A percentile compares a stretch with the other conserved stretches of the same genome.
These are phyloP conservation scores for Phytophthora syringae DNA, from an alignment of 352 stramenopile genomes.

Conservation along the genomic window DNA sequence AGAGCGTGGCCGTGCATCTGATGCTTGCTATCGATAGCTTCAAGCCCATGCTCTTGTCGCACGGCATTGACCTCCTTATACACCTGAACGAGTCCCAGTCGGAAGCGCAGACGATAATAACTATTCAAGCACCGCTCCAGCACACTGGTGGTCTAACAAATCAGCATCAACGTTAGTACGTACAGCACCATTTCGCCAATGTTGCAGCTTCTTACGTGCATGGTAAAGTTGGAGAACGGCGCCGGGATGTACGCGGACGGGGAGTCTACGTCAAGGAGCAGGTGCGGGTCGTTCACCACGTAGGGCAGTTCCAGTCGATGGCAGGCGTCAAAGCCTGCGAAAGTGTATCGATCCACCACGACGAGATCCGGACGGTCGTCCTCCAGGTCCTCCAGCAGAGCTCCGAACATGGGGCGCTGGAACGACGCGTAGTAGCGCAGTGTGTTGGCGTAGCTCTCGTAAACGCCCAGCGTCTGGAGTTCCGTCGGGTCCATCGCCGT, in stretches of 20 bases:
- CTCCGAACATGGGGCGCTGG: slow-evolving; percentile 73
- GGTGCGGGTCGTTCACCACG: slow-evolving; percentile 80
- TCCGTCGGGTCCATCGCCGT: slow-evolving; percentile 38
- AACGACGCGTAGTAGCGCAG: slow-evolving; percentile 83
- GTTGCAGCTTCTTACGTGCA: slow-evolving; percentile 57
- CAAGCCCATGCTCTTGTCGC: slow-evolving; percentile 57
- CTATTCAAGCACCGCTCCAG: slow-evolving; percentile 83
- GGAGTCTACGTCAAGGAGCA: slow-evolving; percentile 88
- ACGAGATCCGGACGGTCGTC: slow-evolving; percentile 73
- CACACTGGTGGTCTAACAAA: slow-evolving; percentile 64
- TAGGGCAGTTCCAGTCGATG: slow-evolving; percentile 74
- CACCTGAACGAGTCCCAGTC: slow-evolving; percentile 61
- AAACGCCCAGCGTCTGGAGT: slow-evolving; percentile 49
- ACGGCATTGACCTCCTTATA: slow-evolving; percentile 75
- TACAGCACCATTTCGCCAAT: background rate
- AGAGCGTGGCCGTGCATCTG: slow-evolving; percentile 64
- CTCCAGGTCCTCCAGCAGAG: slow-evolving; percentile 66
- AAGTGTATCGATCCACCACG: slow-evolving; percentile 83
- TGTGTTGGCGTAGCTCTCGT: slow-evolving; percentile 70
- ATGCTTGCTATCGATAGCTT: slow-evolving; percentile 54
- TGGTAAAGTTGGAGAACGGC: slow-evolving; percentile 85
- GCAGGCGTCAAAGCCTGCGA: slow-evolving; percentile 77
- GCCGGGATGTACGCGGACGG: slow-evolving; percentile 80
- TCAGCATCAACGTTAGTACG: slow-evolving; percentile 11
- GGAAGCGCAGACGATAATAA: slow-evolving; percentile 78